Percentiles rank a stretch among this genome's conserved stretches.
phyloP scores from a whole-genome alignment of 306 rosid species.

The Castanea crenata region DNA sequence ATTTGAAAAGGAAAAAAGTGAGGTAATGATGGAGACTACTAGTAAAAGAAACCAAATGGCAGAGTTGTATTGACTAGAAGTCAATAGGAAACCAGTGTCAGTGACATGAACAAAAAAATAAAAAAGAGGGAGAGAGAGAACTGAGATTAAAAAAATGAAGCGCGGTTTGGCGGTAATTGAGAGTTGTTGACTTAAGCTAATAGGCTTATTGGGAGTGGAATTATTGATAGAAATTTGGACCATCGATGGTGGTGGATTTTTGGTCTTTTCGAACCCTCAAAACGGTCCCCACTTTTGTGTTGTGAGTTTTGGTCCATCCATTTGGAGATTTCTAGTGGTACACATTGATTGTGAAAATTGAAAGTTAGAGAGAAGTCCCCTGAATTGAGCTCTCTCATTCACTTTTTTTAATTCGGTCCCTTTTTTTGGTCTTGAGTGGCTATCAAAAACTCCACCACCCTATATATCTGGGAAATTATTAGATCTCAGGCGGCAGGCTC shows the following conservation, averaged over 20 bases:
- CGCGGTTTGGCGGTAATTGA: background rate
- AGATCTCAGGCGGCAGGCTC: no score
- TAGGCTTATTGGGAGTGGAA: conserved; percentile 19
- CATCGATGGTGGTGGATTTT: conserved; percentile 37
- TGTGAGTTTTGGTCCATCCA: conserved; percentile 39
- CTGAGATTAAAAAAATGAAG: background rate
- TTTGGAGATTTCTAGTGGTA: conserved; percentile 28
- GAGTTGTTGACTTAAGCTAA: background rate
- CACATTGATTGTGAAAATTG: conserved; percentile 13
- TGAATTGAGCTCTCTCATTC: background rate
- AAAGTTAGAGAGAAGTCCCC: conserved; percentile 4
- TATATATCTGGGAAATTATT: background rate
- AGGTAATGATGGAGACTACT: conserved; percentile 21
- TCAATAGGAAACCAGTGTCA: background rate
- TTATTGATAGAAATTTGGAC: conserved; percentile 23
- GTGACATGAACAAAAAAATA: no score
- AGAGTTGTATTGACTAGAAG: background rate
- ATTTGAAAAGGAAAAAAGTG: conserved; percentile 20
- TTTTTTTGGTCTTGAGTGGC: conserved; percentile 4
- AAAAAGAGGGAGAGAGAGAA: background rate
- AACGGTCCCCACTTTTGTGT: conserved; percentile 17
- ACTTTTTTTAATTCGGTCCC: conserved; percentile 15
- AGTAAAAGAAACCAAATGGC: conserved; percentile 32
- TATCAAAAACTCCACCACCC: conserved; percentile 6
- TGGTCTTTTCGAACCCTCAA: conserved; percentile 5